Conservation (phyloP, 148 eudicot genomes). For the Selenicereus undatus region DNA sequence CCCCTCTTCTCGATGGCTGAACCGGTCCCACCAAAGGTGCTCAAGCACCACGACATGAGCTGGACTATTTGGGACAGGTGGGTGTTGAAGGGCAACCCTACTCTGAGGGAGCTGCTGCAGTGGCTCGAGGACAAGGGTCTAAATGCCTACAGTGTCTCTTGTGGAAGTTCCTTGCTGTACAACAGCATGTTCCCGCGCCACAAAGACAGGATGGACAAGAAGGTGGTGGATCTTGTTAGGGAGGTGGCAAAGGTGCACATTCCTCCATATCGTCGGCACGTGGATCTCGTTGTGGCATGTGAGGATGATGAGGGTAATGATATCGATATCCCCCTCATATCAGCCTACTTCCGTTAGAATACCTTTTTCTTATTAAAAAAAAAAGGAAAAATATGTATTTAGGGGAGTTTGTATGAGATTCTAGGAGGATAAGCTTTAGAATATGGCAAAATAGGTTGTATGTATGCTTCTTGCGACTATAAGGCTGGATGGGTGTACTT, state of each 20-base stretch:
- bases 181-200: constrained; percentile 83
- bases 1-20: constrained; percentile 92
- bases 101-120: constrained; percentile 52
- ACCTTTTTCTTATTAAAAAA: neutral
- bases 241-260: constrained; percentile 80
- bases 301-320: constrained; percentile 85
- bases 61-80: constrained; percentile 96
- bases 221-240: constrained; percentile 63
- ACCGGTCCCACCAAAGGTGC: constrained; percentile 76
- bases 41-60: constrained; percentile 71
- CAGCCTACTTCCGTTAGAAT: constrained; percentile 57
- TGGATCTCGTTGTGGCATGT: constrained; percentile 82
- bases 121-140: constrained; percentile 73
- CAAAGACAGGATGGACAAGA: constrained; percentile 75
- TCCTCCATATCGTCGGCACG: constrained; percentile 68
- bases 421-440: neutral
- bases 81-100: constrained; percentile 62
- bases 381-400: neutral
- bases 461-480: too few relatives aligned
- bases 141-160: constrained; percentile 73
- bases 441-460: neutral
- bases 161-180: constrained; percentile 71
- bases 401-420: neutral
- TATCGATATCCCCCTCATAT: constrained; percentile 70
- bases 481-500: neutral